Evolutionary conservation across 164 flowering plant species (phyloP), one percentile per base, ranked within the genome.

Genomic region (Stephania japonica): DNA sequence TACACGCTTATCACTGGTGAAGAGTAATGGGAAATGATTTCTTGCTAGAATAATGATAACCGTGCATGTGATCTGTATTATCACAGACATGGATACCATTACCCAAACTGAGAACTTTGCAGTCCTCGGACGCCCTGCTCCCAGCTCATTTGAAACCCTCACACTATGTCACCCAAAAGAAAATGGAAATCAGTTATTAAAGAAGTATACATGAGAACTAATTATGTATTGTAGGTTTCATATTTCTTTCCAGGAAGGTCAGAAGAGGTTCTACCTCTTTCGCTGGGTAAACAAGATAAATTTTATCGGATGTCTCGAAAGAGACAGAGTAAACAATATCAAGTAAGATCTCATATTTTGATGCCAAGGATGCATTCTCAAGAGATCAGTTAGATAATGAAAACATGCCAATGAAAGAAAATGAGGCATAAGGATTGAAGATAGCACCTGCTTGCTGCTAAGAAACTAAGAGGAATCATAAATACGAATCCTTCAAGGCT

Each of bases 141-240:
- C 73, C 21, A 71, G 49, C 32, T 71, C 73, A 61, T 71, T 71
- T 62, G 67, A 61, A 5, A 71, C 67, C 53, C 73, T 71, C 73
- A 71, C 73, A 71, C 73, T 71, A n/a, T 0, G 10, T 4, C 59
- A 16, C 9, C 32, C 42, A 59, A n/a, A 70, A 13, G 43, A 19
- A 19, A 32, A 18, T 59, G 6, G 41, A 16, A 59, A 32, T n/a
- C n/a, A n/a, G n/a, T n/a, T n/a, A n/a, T n/a, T n/a, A 32, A 32
- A 32, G 32, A 27, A 32, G 38, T 32, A 32, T 32, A 32, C 38
- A 32, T 32, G 38, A 32, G 38, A 32, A 32, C 38, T 32, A 32
- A 32, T 32, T 32, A 32, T 32, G 3, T 32, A 32, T 32, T 2
- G 38, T 32, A 32, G 38, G 38, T 32, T 32, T 32, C 38, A 32